A percentile compares a stretch with the other conserved stretches of the same genome.
phyloP scores from a whole-genome alignment of 345 rosid genomes.

The Populus davidiana region DNA sequence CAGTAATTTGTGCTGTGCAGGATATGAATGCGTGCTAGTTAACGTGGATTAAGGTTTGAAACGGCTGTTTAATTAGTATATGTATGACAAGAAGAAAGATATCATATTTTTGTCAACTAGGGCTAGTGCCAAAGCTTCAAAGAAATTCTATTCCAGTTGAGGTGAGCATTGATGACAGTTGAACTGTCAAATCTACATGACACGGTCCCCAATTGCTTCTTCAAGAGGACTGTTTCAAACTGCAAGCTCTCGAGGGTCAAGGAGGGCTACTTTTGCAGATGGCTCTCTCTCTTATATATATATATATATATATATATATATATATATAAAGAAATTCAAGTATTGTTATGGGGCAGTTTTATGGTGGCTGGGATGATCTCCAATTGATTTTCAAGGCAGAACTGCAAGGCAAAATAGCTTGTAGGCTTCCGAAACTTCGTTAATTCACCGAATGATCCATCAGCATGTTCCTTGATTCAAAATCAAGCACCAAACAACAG shows the following conservation, averaged over 20 bases:
- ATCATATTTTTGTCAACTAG: neutral
- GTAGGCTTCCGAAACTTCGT: neutral
- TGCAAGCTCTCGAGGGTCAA: too few species aligned
- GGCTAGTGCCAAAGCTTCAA: neutral
- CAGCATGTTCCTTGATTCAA: neutral
- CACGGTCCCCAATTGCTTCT: neutral
- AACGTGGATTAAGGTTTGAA: neutral
- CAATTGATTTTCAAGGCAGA: too few species aligned
- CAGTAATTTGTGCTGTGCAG: neutral
- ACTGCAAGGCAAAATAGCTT: too few species aligned
- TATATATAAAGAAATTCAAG: too few species aligned
- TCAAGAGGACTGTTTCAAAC: neutral
- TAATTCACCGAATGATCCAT: neutral
- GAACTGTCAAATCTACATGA: slow-evolving; percentile 10
- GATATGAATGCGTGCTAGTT: neutral
- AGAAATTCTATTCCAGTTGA: neutral
- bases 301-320: too few species aligned
- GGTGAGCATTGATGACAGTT: slow-evolving; percentile 11
- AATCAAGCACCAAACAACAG: neutral
- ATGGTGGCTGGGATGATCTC: neutral
- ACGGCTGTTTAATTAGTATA: neutral
- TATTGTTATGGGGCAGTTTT: neutral
- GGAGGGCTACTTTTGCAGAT: too few species aligned
- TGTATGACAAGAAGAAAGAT: neutral
- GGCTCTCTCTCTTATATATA: too few species aligned